Evolutionary conservation across 352 stramenopile genomes (phyloP).

Genomic region (Globisporangium recalcitrans): DNA sequence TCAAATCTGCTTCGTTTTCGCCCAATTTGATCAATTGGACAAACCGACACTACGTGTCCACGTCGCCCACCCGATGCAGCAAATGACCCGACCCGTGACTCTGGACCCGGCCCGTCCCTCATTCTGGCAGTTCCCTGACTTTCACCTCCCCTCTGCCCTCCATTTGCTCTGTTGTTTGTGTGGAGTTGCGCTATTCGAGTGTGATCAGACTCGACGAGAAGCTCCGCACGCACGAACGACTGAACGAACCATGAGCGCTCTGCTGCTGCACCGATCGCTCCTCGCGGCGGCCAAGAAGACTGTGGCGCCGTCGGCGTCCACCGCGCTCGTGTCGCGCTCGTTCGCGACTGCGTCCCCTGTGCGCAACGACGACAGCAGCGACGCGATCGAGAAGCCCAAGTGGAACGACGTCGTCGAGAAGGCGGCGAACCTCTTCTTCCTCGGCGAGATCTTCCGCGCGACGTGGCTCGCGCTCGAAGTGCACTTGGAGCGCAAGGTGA

Average conservation of each 20-base stretch:
- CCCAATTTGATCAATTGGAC: background rate
- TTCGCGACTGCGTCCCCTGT: constrained; percentile 29
- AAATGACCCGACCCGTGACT: background rate
- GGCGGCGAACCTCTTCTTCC: constrained; percentile 80
- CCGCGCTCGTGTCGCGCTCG: constrained; percentile 19
- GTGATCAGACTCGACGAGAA: constrained; percentile 10
- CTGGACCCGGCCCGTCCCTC: background rate
- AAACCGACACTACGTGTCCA: background rate
- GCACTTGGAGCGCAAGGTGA: constrained; percentile 91
- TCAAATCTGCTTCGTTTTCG: background rate
- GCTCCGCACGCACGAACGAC: background rate
- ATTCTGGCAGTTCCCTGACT: background rate
- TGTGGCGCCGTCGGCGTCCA: constrained; percentile 9
- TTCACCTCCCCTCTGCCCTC: constrained; percentile 6
- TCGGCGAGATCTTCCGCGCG: constrained; percentile 73
- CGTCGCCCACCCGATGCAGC: background rate
- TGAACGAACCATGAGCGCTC: constrained; percentile 28
- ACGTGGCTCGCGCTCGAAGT: constrained; percentile 80
- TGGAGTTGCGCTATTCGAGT: constrained; percentile 19
- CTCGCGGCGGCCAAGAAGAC: constrained; percentile 29
- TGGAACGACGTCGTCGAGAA: constrained; percentile 77
- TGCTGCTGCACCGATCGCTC: constrained; percentile 61
- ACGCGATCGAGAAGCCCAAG: constrained; percentile 49
- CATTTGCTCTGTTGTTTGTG: constrained; percentile 14
- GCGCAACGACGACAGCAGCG: constrained; percentile 10